Percentiles rank a stretch among this genome's conserved stretches.
These are phyloP conservation scores for Boehmeria nivea DNA, from an alignment of 306 rosid species.

Conservation along the genomic window DNA sequence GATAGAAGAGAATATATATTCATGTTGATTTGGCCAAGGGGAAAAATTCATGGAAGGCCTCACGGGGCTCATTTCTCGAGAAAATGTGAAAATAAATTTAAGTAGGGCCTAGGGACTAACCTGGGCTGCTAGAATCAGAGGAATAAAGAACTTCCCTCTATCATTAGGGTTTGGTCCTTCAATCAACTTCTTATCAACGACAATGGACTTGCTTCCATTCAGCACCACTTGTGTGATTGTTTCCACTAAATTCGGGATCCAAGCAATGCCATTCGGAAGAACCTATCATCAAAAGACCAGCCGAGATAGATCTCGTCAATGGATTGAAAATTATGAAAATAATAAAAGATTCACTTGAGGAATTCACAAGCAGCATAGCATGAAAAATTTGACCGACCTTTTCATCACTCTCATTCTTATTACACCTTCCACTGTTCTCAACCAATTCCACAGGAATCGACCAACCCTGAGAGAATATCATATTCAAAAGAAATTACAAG, in stretches of 20 bases:
- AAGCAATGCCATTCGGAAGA: slow-evolving; percentile 82
- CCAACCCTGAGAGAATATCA: slow-evolving; percentile 38
- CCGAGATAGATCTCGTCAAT: neutral
- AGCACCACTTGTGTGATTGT: slow-evolving; percentile 58
- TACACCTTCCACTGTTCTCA: slow-evolving; percentile 95
- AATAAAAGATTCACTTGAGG: slow-evolving; percentile 5
- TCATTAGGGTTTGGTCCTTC: slow-evolving; percentile 95
- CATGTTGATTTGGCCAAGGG: neutral
- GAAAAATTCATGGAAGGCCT: too few species aligned
- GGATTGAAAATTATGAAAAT: neutral
- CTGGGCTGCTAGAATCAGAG: slow-evolving; percentile 56
- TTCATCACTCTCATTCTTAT: slow-evolving; percentile 73
- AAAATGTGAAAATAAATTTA: neutral
- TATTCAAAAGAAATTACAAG: slow-evolving; percentile 1
- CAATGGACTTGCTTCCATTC: slow-evolving; percentile 57
- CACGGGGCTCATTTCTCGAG: neutral
- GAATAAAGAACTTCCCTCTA: slow-evolving; percentile 68
- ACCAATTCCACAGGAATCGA: slow-evolving; percentile 74
- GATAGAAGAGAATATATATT: neutral
- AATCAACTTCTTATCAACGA: slow-evolving; percentile 71
- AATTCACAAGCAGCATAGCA: neutral
- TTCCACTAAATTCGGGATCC: slow-evolving; percentile 81
- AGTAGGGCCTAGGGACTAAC: slow-evolving; percentile 33
- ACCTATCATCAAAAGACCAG: slow-evolving; percentile 44
- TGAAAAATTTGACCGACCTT: slow-evolving; percentile 75